phyloP scores from a whole-genome alignment of 2,329 filamentous ascomycete genomes.

The Colletotrichum eleusines region DNA sequence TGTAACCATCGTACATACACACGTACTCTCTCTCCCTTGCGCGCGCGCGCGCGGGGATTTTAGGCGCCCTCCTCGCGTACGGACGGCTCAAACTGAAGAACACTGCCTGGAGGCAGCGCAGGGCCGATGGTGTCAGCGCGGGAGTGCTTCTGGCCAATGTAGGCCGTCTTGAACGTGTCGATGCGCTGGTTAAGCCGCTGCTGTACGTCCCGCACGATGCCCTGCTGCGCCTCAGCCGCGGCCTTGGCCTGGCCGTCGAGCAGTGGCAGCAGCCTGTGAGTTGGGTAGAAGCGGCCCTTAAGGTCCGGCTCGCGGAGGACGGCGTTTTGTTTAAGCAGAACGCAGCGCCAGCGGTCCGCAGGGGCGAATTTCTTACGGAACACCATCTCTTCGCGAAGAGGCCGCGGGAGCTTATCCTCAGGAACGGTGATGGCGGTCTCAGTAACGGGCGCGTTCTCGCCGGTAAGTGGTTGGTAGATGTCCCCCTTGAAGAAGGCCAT shows the following conservation, averaged over 20 bases:
- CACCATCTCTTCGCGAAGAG: conserved; percentile 54
- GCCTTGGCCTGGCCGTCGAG: conserved; percentile 51
- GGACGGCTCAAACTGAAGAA: conserved; percentile 48
- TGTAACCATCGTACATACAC: too few relatives aligned
- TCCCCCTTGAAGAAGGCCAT: conserved; percentile 57
- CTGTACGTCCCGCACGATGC: conserved; percentile 58
- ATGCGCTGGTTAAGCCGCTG: conserved; percentile 66
- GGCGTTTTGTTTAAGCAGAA: conserved; percentile 59
- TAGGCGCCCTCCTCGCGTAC: conserved; percentile 51
- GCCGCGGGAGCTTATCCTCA: conserved; percentile 55
- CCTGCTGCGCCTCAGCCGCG: conserved; percentile 53
- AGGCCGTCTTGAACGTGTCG: conserved; percentile 54
- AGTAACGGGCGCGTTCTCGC: conserved; percentile 42
- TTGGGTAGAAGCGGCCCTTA: conserved; percentile 70
- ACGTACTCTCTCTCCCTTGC: not conserved
- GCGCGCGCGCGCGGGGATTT: not conserved
- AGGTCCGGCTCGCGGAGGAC: conserved; percentile 61
- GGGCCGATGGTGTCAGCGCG: conserved; percentile 58
- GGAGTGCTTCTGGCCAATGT: conserved; percentile 57
- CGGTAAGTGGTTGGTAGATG: conserved; percentile 53
- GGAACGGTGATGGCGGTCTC: conserved; percentile 46
- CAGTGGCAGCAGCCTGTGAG: conserved; percentile 64
- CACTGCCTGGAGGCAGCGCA: conserved; percentile 53
- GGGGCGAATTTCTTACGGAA: conserved; percentile 55
- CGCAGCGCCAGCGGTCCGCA: conserved; percentile 52